Conservation (phyloP, 352 stramenopile species). For the Phytophthora melonis region DNA sequence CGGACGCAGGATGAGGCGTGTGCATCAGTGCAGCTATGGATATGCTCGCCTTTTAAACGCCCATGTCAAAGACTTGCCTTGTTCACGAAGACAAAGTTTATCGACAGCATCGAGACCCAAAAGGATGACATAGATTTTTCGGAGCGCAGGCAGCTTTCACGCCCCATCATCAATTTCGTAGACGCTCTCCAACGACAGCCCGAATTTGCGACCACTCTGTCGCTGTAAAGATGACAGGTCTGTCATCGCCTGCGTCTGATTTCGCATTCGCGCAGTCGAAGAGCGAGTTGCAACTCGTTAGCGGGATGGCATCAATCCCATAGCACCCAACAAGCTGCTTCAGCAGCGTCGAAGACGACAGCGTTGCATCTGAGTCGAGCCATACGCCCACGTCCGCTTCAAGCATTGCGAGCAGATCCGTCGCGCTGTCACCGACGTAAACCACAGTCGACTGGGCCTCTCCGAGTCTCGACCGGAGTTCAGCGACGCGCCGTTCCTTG, state of each 20-base stretch:
- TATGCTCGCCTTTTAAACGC: too few species aligned
- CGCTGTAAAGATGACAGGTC: constrained; percentile 35
- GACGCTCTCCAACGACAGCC: constrained; percentile 1
- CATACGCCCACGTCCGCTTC: constrained; percentile 71
- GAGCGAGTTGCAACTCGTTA: constrained; percentile 29
- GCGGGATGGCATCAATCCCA: constrained; percentile 41
- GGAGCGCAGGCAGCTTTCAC: too few species aligned
- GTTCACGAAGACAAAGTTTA: too few species aligned
- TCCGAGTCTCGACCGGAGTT: constrained; percentile 11
- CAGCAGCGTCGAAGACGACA: constrained; percentile 24
- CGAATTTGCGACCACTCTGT: constrained; percentile 36
- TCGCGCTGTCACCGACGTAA: constrained; percentile 79
- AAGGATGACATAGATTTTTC: too few species aligned
- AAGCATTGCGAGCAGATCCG: constrained; percentile 70
- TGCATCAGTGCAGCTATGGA: too few species aligned
- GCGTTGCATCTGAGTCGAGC: constrained; percentile 18
- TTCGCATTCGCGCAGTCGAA: constrained; percentile 16
- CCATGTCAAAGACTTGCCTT: too few species aligned
- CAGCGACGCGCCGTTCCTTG: constrained; percentile 53
- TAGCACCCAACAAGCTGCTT: constrained; percentile 41
- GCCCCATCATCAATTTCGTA: too few species aligned
- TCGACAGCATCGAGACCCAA: too few species aligned
- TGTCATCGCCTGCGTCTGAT: constrained; percentile 5
- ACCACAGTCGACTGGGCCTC: constrained; percentile 28
- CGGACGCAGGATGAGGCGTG: too few species aligned